Percentiles rank a stretch among this genome's conserved stretches.
Conservation (phyloP, 768 basidiomycete genomes). For the Strobilomyces echinocephalus region DNA sequence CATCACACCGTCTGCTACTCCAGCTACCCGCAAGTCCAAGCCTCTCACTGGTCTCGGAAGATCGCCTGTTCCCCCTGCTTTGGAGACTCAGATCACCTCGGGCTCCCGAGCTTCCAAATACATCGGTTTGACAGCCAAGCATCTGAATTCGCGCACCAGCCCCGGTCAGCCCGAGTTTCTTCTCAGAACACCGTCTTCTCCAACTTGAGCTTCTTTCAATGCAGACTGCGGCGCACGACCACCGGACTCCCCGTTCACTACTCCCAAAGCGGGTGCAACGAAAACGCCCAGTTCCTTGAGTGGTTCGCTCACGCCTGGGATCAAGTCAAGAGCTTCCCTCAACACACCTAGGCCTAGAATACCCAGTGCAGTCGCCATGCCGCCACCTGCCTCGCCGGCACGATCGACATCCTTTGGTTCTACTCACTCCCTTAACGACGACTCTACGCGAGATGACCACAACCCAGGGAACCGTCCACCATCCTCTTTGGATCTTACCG, state of each 20-base stretch:
- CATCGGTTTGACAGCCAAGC: slow-evolving; percentile 77
- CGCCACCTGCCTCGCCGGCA: slow-evolving; percentile 67
- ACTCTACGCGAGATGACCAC: slow-evolving; percentile 13
- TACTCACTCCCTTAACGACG: slow-evolving; percentile 37
- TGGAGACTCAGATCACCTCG: slow-evolving; percentile 55
- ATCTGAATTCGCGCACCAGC: slow-evolving; percentile 50
- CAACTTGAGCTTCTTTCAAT: slow-evolving; percentile 35
- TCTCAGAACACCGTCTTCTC: slow-evolving; percentile 31
- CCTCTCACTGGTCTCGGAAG: slow-evolving; percentile 29
- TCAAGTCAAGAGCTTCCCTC: slow-evolving; percentile 32
- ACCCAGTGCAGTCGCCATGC: slow-evolving; percentile 76
- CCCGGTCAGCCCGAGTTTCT: slow-evolving; percentile 16
- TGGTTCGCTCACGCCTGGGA: slow-evolving; percentile 14
- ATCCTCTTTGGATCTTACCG: slow-evolving; percentile 34
- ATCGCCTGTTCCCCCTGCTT: slow-evolving; percentile 26
- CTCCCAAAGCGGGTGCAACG: slow-evolving; percentile 53
- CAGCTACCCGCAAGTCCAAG: slow-evolving; percentile 30
- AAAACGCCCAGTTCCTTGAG: slow-evolving; percentile 16
- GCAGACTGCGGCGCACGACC: slow-evolving; percentile 35
- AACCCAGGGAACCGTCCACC: slow-evolving; percentile 11
- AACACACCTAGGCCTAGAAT: slow-evolving; percentile 60
- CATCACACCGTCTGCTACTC: slow-evolving; percentile 40
- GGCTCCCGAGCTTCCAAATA: slow-evolving; percentile 86
- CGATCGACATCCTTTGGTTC: slow-evolving; percentile 31
- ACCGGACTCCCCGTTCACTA: slow-evolving; percentile 55